Base-by-base conservation (phyloP, 1,284 basidiomycete genomes). In the Austroboletus niveus region DNA sequence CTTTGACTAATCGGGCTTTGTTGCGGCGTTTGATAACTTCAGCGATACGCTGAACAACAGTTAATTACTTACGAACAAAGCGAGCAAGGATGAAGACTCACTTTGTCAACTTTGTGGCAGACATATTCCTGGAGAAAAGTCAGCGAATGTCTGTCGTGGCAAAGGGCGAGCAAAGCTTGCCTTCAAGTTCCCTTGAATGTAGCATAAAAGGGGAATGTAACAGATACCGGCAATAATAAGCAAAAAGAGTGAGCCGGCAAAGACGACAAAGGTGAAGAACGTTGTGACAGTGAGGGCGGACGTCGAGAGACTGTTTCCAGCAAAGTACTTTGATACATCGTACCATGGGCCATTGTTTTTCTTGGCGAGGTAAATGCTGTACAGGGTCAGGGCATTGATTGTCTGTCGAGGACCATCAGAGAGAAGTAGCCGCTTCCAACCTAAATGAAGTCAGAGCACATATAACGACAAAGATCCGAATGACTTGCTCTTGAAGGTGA, bases 91-190 rank as follows among this genome's bases (percentile, higher is more conserved):
- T 6, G 29, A 42, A 27, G 15, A 56, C 62, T 57, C 65, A 90
- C 89, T 83, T 97, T 98, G 75, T 98, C 96, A 50, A 98, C 93
- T 75, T 98, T 98, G 76, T 98, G 93, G 72, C 95, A 98, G 70
- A 92, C 94, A 73, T 97, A 98, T 80, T 98, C 96, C 85, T 95
- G 68, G 34, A 59, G 34, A 17, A 41, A 39, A 42, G 54, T 65
- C 48, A 49, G 46, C 39, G 31, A 46, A 50, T 32, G 42, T 48
- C 24, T 20, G 20, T 38, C n/a, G 3, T 12, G 29, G 38, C 29
- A 51, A 12, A 36, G 17, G 38, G 29, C 46, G 49, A 44, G 43
- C 1, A 15, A 51, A 29, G 6, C 69, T 56, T 56, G 87, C 89
- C 84, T 96, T 96, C 49, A 98, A 74, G 71, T 98, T 98, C 34